Evolutionary conservation across 441 rosid genomes (phyloP), one percentile per base, ranked within the genome.

Genomic region (Populus tomentosa): DNA sequence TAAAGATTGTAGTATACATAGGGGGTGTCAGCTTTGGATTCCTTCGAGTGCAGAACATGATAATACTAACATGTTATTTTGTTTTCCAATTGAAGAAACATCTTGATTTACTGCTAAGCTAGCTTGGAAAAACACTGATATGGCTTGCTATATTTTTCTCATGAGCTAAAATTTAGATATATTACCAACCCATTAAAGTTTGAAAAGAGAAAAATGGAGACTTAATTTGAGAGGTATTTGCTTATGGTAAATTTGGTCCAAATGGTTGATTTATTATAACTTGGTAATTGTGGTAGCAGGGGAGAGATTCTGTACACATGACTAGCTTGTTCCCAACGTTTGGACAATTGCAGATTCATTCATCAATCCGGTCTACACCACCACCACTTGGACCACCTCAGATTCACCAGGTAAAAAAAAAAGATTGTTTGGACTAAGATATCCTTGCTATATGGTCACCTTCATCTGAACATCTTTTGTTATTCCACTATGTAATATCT

Each of bases 231-330:
- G 2, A 11, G 40, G 42, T 21, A 40, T 40, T 11, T 14, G 1
- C 67, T 64, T 5, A 71, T 72, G 78, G 80, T 75, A 68, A 42
- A 46, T 79, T 78, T 35, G 42, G 76, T 82, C 6, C 62, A 72
- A 70, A 42, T 7, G 30, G 13, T 23, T 78, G 30, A 28, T 28
- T 28, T 16, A 66, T 36, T 32, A 81, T 62, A 50, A 53, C 36
- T n/a, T 74, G 6, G 61, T 53, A 53, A 53, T 36, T 53, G 28
- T 74, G 40, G 26, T 81, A 72, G 84, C 82, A 89, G 92, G 91
- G 82, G 72, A 85, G 89, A 71, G 90, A 89, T 77, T 71, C 90
- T 42, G 84, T 87, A 74, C 89, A 86, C 75, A 85, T 90, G 88
- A 74, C 88, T 38, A 81, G 86, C 66, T 78, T 89, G 82, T 90